Base-by-base conservation (phyloP, 2,329 filamentous ascomycete species). In the Microcyclospora pomicola region DNA sequence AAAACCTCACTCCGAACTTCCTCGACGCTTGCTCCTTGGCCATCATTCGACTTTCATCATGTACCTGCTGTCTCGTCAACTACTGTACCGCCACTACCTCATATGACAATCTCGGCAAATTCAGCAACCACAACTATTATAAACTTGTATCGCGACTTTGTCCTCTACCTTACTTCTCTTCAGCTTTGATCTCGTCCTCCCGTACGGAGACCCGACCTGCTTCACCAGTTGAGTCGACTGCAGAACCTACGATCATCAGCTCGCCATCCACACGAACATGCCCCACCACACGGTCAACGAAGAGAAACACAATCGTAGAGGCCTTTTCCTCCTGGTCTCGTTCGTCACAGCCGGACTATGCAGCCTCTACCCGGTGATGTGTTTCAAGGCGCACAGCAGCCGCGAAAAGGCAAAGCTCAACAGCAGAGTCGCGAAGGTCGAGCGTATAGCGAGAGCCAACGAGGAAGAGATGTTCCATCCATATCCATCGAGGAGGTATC, bases 351-450 rank as follows among this genome's bases (percentile, higher is more conserved):
- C 55, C 15, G 54, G 49, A 45, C 33, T 55, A 47, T 60, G 57
- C 53, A 58, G 54, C 43, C 33, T 56, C 33, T 55, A 56, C 38
- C 56, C 56, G 11, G 31, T 54, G 33, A 49, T 48, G 37, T 58
- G 56, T 40, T 59, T 58, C 51, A 51, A 58, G 48, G 52, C 52
- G 36, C 52, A 52, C 52, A 56, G 52, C 44, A 46, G 42, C 42
- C 55, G 54, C 34, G 49, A 54, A 43, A 50, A 46, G 35, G 38
- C 41, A 11, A 54, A 53, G 37, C 19, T 48, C 34, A 49, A 48
- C 31, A 30, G 36, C 28, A 44, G 48, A 19, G 42, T 49, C 15
- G 43, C 46, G 30, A 45, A 55, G 2, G 31, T 53, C 36, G 50
- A 54, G 34, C 35, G 42, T n/a, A 37, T 39, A 13, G 37, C 48